Percentiles rank a stretch among this genome's conserved stretches.
Evolutionary conservation across 768 basidiomycete genomes (phyloP).

Genomic region (Agaricus blazei): DNA sequence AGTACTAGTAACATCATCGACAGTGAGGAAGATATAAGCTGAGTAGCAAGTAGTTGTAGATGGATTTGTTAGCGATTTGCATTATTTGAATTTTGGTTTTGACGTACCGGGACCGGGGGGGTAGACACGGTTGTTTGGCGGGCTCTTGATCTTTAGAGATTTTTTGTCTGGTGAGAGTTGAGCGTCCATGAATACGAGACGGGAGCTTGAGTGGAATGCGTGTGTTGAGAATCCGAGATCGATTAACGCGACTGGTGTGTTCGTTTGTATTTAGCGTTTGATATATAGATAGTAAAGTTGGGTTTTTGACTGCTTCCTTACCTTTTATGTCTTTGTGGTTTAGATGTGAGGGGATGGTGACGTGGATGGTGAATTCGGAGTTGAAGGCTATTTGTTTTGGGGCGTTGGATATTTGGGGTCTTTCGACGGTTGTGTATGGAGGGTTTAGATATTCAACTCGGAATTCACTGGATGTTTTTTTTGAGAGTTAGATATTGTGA

Average conservation of each 20-base stretch:
- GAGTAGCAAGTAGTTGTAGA: too few species aligned
- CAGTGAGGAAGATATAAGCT: slow-evolving; percentile 26
- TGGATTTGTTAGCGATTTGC: background rate
- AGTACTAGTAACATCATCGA: slow-evolving; percentile 30
- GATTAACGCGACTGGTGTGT: slow-evolving; percentile 27
- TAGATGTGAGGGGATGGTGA: slow-evolving; percentile 25
- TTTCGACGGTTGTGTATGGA: slow-evolving; percentile 32
- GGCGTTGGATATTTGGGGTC: slow-evolving; percentile 28
- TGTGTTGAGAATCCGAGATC: slow-evolving; percentile 40
- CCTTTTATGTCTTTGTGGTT: slow-evolving; percentile 26
- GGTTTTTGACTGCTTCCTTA: slow-evolving; percentile 4
- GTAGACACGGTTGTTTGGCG: slow-evolving; percentile 30
- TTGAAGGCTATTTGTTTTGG: slow-evolving; percentile 33
- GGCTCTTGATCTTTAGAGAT: slow-evolving; percentile 27
- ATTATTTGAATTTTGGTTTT: background rate
- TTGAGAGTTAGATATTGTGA: background rate
- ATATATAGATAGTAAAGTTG: too few species aligned
- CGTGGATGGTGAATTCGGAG: slow-evolving; percentile 26
- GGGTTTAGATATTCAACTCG: slow-evolving; percentile 37
- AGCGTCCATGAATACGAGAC: slow-evolving; percentile 31
- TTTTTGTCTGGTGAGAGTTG: slow-evolving; percentile 25
- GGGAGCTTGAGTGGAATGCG: slow-evolving; percentile 34
- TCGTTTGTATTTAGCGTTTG: too few species aligned
- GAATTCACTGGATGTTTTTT: slow-evolving; percentile 26
- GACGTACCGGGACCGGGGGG: slow-evolving; percentile 33